These are phyloP conservation scores for Capsicum chinense DNA, from an alignment of 257 asterid species.

Conservation along the genomic window DNA sequence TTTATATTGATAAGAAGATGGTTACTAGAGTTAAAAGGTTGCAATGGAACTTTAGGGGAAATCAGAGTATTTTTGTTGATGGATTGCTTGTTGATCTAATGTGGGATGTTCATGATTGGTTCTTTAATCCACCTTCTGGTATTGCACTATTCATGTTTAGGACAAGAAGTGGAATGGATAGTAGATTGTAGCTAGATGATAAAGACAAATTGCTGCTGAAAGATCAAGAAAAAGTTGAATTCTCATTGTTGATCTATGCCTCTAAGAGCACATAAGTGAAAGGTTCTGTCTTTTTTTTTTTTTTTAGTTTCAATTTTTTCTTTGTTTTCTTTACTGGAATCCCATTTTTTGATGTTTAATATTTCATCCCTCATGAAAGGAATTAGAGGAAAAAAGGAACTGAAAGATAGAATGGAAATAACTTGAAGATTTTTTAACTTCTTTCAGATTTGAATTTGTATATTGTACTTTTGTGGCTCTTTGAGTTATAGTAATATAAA, in stretches of 20 bases:
- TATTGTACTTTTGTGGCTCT: slow-evolving; percentile 7
- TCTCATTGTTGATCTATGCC: slow-evolving; percentile 81
- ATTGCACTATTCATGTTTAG: slow-evolving; percentile 87
- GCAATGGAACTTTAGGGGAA: too few relatives aligned
- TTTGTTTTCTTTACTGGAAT: not conserved
- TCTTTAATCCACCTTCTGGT: slow-evolving; percentile 55
- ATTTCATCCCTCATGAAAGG: slow-evolving; percentile 22
- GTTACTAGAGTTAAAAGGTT: slow-evolving; percentile 34
- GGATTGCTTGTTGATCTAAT: too few relatives aligned
- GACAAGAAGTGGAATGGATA: slow-evolving; percentile 85
- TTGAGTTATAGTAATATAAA: not conserved
- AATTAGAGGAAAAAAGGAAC: too few relatives aligned
- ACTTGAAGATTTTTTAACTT: slow-evolving; percentile 22
- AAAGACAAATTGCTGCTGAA: slow-evolving; percentile 46
- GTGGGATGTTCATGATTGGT: slow-evolving; percentile 95
- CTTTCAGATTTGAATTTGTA: slow-evolving; percentile 11
- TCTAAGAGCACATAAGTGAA: slow-evolving; percentile 51
- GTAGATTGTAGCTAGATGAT: slow-evolving; percentile 91
- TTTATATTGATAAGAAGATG: too few relatives aligned
- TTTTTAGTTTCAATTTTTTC: not conserved
- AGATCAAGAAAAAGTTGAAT: slow-evolving; percentile 68
- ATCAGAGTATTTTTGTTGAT: too few relatives aligned
- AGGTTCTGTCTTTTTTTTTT: not conserved
- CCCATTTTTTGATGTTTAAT: not conserved
- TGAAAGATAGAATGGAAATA: not conserved